Evolutionary conservation across 2,329 filamentous ascomycete species (phyloP), one percentile per base, ranked within the genome.

Genomic region (Stagonosporopsis chrysanthemi): DNA sequence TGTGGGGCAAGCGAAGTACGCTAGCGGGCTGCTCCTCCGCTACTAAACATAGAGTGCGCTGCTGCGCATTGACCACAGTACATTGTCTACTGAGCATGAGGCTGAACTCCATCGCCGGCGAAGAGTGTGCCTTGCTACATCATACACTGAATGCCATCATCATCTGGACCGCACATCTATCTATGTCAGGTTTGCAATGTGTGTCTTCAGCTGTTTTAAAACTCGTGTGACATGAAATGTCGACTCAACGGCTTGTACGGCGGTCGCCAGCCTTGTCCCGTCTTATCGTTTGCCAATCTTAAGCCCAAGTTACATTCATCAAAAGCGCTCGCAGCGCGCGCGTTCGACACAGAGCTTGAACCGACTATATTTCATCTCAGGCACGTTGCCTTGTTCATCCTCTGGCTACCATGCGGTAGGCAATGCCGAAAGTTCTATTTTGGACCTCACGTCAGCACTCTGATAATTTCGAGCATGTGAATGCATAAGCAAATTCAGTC

Each of bases 1-100:
- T 38, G 50, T 50, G 56, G 45, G 46, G 35, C 43, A 47, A 43
- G 36, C 23, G 44, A 46, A 31, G 38, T n/a, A 57, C 54, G 39
- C 48, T 57, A 57, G 54, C 43, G 53, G 47, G 47, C 36, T 56
- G 39, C 41, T 58, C 51, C 50, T 58, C 51, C 51, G 56, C 26
- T 47, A 23, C 56, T 58, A 58, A 58, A 57, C 54, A 54, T 58
- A 54, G 56, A 26, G 31, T 28, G 26, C 26, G 12, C 23, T 26
- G 39, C 28, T 36, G 48, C 9, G 43, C 40, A 19, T 17, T 33
- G 31, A 33, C 15, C n/a, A n/a, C n/a, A n/a, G n/a, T 33, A 2
- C 2, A 23, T 15, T 22, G 33, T 28, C 9, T 19, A 19, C 19
- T 19, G 19, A 19, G 19, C 48, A 41, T 58, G 45, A 50, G 45